Base-by-base conservation (phyloP, 2,329 filamentous ascomycete species). In the Neonectria hederae region DNA sequence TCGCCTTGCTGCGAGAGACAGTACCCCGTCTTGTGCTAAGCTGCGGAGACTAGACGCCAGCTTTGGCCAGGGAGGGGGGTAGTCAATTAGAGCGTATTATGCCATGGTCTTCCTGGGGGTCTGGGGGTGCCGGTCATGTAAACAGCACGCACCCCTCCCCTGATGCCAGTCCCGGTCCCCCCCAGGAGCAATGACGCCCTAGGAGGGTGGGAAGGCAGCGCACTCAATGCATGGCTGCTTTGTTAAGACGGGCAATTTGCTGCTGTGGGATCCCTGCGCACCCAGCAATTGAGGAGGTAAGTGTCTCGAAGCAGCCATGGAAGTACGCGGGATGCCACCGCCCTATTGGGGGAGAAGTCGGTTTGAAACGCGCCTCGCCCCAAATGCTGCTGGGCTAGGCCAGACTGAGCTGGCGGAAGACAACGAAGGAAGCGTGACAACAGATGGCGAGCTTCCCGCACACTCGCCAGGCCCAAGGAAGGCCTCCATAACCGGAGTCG, bases 1-100 rank as follows among this genome's bases (percentile, higher is more conserved):
- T 74, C 65, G 61, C 64, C 65, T 69, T 66, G 65, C 69, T 59
- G 64, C 64, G 70, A 68, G 71, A 69, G 48, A 52, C 56, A 64
- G 69, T 61, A 65, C 68, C 63, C 70, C 68, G 56, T 65, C 67
- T 57, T 65, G 65, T 69, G 63, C 70, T 71, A 61, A 66, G 70
- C 59, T 74, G 65, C 70, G 68, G 73, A 73, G 71, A 73, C 70
- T 81, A 80, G 74, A 80, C 77, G 80, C 69, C 69, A 69, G 63
- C 63, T 65, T 62, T 64, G 54, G 63, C 65, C 65, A 71, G 72
- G 67, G 80, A 78, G 77, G 80, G 80, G 80, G 79, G 81, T 80
- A 82, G 83, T 86, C 85, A 86, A 86, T 84, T 85, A 84, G 84
- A 80, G 78, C 81, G 84, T 85, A 82, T 86, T 86, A 86, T 86